Percentiles rank a stretch among this genome's conserved stretches.
These are phyloP conservation scores for Dentipellis fragilis DNA, from an alignment of 768 basidiomycete genomes.

Conservation along the genomic window DNA sequence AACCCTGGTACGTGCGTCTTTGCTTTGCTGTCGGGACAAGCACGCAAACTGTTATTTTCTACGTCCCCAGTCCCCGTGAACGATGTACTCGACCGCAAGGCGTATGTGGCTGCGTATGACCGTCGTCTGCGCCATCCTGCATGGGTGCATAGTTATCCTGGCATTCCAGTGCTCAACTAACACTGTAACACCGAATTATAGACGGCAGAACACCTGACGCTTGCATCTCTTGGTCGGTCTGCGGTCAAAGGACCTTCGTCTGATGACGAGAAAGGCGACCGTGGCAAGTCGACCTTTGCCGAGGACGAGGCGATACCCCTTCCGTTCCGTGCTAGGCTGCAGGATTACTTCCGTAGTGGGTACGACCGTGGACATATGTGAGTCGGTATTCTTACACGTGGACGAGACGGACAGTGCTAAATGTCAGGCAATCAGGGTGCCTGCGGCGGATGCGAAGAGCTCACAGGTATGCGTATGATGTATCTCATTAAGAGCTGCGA, in stretches of 20 bases:
- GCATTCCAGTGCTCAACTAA: background rate
- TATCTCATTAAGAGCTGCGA: background rate
- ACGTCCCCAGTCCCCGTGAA: slow-evolving; percentile 63
- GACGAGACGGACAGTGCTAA: background rate
- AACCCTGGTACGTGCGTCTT: slow-evolving; percentile 54
- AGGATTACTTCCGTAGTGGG: slow-evolving; percentile 88
- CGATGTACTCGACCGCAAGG: slow-evolving; percentile 69
- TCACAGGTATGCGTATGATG: slow-evolving; percentile 46
- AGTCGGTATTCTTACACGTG: slow-evolving; percentile 15
- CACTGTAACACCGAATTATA: slow-evolving; percentile 18
- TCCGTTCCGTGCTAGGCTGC: slow-evolving; percentile 69
- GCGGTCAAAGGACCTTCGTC: slow-evolving; percentile 22
- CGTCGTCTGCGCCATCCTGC: slow-evolving; percentile 82
- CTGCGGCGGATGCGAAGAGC: slow-evolving; percentile 89
- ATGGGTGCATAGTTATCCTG: slow-evolving; percentile 51
- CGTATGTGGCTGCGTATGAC: slow-evolving; percentile 88
- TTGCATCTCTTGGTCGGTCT: slow-evolving; percentile 56
- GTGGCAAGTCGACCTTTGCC: slow-evolving; percentile 65
- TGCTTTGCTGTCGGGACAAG: background rate
- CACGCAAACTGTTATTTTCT: background rate
- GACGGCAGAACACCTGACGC: slow-evolving; percentile 94
- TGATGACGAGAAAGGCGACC: slow-evolving; percentile 43
- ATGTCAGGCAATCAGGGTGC: slow-evolving; percentile 48
- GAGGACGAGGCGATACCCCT: slow-evolving; percentile 77
- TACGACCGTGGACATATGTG: slow-evolving; percentile 97